A percentile compares a stretch with the other conserved stretches of the same genome.
Evolutionary conservation across 2,329 filamentous ascomycete genomes (phyloP).

Genomic region (Aspergillus sp.): DNA sequence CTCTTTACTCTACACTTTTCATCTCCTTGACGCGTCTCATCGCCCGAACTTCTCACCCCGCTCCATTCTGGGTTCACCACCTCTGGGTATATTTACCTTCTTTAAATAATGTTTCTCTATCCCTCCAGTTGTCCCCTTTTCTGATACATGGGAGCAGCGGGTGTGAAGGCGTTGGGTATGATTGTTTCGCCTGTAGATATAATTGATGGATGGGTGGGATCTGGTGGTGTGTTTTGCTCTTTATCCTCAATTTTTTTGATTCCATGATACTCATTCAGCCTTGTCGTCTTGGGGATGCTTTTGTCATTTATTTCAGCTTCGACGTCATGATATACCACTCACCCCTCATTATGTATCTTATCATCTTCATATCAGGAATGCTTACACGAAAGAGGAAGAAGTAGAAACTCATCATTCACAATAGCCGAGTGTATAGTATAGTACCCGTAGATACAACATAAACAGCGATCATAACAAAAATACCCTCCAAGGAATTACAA

Average conservation of each 20-base stretch:
- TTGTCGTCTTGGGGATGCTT: background rate
- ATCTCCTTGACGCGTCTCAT: background rate
- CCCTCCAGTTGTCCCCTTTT: constrained; percentile 1
- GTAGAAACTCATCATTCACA: too few species aligned
- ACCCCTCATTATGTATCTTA: background rate
- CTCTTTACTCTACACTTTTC: background rate
- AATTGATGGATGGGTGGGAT: background rate
- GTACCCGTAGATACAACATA: background rate
- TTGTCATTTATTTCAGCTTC: background rate
- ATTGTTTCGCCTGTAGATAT: constrained; percentile 3
- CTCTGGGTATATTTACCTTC: background rate
- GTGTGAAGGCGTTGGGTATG: constrained; percentile 2
- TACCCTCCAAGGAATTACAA: background rate
- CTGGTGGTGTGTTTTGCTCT: background rate
- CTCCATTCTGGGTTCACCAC: background rate
- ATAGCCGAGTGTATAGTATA: too few species aligned
- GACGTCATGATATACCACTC: background rate
- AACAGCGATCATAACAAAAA: background rate
- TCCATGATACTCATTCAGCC: background rate
- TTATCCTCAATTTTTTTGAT: background rate
- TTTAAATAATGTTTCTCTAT: background rate
- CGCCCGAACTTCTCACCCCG: background rate
- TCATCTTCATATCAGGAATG: too few species aligned
- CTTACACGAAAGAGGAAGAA: too few species aligned
- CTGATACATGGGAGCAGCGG: background rate